phyloP scores from a whole-genome alignment of 2,329 filamentous ascomycete species.

The Simplicillium aogashimaense region DNA sequence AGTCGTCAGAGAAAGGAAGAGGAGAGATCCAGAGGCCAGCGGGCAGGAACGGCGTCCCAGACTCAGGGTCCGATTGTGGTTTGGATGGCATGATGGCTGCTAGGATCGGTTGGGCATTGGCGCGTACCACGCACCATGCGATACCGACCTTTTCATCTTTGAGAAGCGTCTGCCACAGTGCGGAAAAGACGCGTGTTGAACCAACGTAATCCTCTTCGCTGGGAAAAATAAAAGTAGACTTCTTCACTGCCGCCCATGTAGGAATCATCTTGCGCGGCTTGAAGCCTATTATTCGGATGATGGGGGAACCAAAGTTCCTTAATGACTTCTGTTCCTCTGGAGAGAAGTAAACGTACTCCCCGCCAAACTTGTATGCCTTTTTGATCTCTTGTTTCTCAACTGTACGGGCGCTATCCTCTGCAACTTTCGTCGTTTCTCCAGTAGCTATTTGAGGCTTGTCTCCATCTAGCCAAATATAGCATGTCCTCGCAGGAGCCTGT shows the following conservation, averaged over 20 bases:
- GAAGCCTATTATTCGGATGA: constrained; percentile 88
- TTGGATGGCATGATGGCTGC: constrained; percentile 73
- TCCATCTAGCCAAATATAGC: constrained; percentile 81
- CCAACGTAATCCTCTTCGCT: constrained; percentile 84
- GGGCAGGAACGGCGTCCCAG: constrained; percentile 61
- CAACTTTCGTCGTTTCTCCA: constrained; percentile 63
- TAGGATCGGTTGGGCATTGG: constrained; percentile 69
- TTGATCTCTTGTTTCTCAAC: constrained; percentile 75
- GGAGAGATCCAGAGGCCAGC: constrained; percentile 83
- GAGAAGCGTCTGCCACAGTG: constrained; percentile 78
- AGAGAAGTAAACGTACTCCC: constrained; percentile 78
- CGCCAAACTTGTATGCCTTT: constrained; percentile 94
- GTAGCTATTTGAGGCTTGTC: constrained; percentile 74
- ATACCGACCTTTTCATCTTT: constrained; percentile 72
- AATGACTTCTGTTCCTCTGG: constrained; percentile 73
- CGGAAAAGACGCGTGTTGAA: constrained; percentile 85
- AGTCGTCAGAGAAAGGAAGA: constrained; percentile 81
- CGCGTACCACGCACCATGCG: constrained; percentile 80
- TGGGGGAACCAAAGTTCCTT: constrained; percentile 69
- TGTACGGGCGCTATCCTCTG: constrained; percentile 65
- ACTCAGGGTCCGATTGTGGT: constrained; percentile 53
- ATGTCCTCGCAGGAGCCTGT: constrained; percentile 71
- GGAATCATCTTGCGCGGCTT: constrained; percentile 69
- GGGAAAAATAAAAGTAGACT: constrained; percentile 87
- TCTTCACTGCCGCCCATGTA: constrained; percentile 76